Base-by-base conservation (phyloP, 83 land plant species). In the Picea abies region DNA sequence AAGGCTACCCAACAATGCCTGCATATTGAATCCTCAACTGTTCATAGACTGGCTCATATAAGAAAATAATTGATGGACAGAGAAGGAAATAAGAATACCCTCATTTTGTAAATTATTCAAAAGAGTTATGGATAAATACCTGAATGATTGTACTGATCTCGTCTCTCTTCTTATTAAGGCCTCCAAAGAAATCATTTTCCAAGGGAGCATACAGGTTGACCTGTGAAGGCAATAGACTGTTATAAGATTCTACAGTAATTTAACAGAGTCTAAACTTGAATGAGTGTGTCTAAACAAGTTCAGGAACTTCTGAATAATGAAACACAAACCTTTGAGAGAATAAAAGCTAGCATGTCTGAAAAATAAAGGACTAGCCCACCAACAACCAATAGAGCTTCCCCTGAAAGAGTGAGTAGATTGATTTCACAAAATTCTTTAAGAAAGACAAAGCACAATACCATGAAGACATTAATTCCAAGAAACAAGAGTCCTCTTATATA, bases 371-470 rank as follows among this genome's bases (percentile, higher is more conserved):
- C 90, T 63, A 92, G 70, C 49, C 95, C 95, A 79, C 86, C 44
- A 52, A 91, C 87, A 32, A 83, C 95, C 81, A 92, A 80, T 72
- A 90, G 87, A 1, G 88, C 84, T 86, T 92, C 95, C 25, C 92
- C 94, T 92, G 61, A 60, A 60, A 73, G 60, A 56, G 5, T 41
- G 76, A 72, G 12, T 41, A 41, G 10, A 49, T 37, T 10, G 23
- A 72, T 72, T 39, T 41, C 76, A 72, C 25, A 39, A 49, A 49
- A 49, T 49, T 10, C 52, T 8, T 49, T 49, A 8, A 47, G 49
- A 47, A 49, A 9, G 52, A 9, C 11, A 49, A 49, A 49, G 52
- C 11, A 9, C 52, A 49, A 49, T 49, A 49, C 52, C 52, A 17
- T 41, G 56, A 72, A 19, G 6, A 41, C 3, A 49, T 37, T 10